These are phyloP conservation scores for Solanum pimpinellifolium DNA, from an alignment of 257 asterid genomes.

Conservation along the genomic window DNA sequence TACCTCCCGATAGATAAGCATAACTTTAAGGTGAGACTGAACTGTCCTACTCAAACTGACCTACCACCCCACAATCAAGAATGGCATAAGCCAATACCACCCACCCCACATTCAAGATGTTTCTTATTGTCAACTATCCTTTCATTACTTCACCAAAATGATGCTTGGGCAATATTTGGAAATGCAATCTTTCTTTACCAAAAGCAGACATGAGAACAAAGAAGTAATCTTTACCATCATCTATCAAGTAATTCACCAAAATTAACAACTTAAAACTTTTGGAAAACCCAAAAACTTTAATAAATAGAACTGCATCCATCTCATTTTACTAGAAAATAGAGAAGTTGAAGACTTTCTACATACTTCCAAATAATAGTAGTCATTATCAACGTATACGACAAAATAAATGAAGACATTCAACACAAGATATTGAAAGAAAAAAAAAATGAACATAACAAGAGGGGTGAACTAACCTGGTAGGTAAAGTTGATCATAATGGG, in stretches of 20 bases:
- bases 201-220: not conserved
- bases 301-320: not conserved
- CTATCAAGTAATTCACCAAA: not conserved
- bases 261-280: not conserved
- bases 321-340: not conserved
- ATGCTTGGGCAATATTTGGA: not conserved
- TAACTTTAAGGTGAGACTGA: not conserved
- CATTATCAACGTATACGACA: not conserved
- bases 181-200: not conserved
- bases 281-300: not conserved
- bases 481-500: slow-evolving; percentile 63
- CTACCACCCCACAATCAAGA: not conserved
- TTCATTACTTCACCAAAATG: not conserved
- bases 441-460: not conserved
- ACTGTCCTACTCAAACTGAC: not conserved
- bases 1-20: not conserved
- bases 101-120: not conserved
- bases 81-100: not conserved
- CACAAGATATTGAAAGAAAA: not conserved
- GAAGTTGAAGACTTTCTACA: not conserved
- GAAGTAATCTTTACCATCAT: not conserved
- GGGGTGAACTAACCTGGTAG: slow-evolving; percentile 43
- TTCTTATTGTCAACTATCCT: not conserved
- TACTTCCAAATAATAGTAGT: not conserved
- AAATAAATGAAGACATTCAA: not conserved